Evolutionary conservation across 2,329 filamentous ascomycete species (phyloP).

Genomic region (Penicillium psychrosexuale): DNA sequence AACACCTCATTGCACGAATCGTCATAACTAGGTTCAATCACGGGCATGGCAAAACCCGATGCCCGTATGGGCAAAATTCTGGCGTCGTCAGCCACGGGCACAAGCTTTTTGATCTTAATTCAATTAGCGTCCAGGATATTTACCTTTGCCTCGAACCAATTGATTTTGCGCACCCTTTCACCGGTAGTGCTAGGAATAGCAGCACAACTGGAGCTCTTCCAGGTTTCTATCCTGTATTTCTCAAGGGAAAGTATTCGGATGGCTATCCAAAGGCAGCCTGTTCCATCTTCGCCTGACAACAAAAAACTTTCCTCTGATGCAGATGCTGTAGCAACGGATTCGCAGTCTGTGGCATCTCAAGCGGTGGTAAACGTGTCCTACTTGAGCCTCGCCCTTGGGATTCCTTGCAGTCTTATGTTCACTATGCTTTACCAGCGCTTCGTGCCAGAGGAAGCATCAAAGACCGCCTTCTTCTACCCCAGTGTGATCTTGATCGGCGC

Average conservation of each 20-base stretch:
- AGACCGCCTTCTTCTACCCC: conserved; percentile 62
- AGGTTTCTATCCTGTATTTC: conserved; percentile 91
- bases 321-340: conserved; percentile 13
- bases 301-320: conserved; percentile 8
- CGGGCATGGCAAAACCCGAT: conserved; percentile 19
- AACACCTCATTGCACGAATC: not conserved
- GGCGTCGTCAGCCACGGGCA: conserved; percentile 59
- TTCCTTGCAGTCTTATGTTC: conserved; percentile 61
- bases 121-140: conserved; percentile 83
- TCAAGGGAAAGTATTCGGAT: conserved; percentile 86
- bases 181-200: conserved; percentile 80
- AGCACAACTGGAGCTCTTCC: conserved; percentile 88
- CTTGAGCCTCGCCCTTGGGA: conserved; percentile 67
- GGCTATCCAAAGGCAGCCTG: conserved; percentile 75
- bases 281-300: conserved; percentile 28
- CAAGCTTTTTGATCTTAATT: conserved; percentile 80
- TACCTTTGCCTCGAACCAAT: conserved; percentile 88
- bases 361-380: conserved; percentile 86
- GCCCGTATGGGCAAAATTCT: conserved; percentile 22
- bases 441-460: conserved; percentile 48
- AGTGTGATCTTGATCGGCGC: conserved; percentile 55
- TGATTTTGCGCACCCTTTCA: conserved; percentile 82
- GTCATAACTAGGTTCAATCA: not conserved
- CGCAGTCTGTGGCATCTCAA: conserved; percentile 51
- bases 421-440: conserved; percentile 65